Percentiles rank a stretch among this genome's conserved stretches.
Conservation (phyloP, 352 stramenopile species). For the Pythium angustatum region DNA sequence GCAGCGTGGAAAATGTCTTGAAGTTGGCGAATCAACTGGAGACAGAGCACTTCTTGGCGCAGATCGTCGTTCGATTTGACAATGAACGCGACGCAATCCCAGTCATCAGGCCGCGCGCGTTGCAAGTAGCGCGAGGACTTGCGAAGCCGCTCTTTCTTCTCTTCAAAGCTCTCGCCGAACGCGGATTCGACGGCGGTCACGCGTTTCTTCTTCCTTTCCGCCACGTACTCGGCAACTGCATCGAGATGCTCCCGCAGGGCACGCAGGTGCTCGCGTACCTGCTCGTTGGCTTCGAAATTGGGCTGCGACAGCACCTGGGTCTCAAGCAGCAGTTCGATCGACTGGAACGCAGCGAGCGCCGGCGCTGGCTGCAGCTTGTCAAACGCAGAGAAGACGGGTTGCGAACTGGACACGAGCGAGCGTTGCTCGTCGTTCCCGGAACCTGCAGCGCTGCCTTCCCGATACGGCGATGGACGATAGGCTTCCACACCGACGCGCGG, state of each 20-base stretch:
- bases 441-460: conserved; percentile 16
- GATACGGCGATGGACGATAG: conserved; percentile 5
- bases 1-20: conserved; percentile 95
- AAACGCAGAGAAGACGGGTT: conserved; percentile 40
- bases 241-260: conserved; percentile 71
- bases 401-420: conserved; percentile 44
- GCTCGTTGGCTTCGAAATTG: conserved; percentile 30
- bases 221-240: conserved; percentile 67
- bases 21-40: conserved; percentile 96
- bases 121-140: conserved; percentile 49
- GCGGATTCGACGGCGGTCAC: conserved; percentile 70
- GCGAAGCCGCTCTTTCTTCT: conserved; percentile 69
- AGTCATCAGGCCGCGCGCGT: conserved; percentile 31
- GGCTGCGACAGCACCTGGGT: conserved; percentile 52
- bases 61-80: conserved; percentile 99
- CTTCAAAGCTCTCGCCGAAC: conserved; percentile 85
- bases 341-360: conserved; percentile 53
- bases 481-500: conserved; percentile 14
- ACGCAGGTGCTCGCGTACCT: conserved; percentile 50
- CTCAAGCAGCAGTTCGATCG: conserved; percentile 57
- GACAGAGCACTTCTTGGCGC: conserved; percentile 96
- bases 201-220: conserved; percentile 60
- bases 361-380: conserved; percentile 63
- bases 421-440: conserved; percentile 44
- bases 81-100: conserved; percentile 92